These are phyloP conservation scores for Hansenula lynferdii DNA, from an alignment of 1,139 yeast genomes.

Conservation along the genomic window DNA sequence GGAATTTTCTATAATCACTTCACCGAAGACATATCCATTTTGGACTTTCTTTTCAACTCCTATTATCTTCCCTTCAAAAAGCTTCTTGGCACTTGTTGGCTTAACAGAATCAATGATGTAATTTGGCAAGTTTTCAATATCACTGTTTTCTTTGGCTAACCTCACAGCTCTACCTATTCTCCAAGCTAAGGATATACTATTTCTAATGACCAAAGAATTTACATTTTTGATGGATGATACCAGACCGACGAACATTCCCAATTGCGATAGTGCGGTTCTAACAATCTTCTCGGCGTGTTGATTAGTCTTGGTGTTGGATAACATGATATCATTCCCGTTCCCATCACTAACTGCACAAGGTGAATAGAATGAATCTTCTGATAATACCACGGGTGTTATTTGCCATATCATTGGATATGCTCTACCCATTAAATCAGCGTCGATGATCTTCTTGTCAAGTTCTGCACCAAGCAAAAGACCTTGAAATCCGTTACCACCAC, in stretches of 20 bases:
- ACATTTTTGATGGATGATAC: constrained; percentile 21
- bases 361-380: constrained; percentile 24
- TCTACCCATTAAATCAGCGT: constrained; percentile 42
- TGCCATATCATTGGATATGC: constrained; percentile 42
- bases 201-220: constrained; percentile 13
- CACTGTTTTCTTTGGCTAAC: constrained; percentile 31
- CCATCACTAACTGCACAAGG: constrained; percentile 40
- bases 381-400: constrained; percentile 29
- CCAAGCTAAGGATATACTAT: constrained; percentile 37
- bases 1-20: constrained; percentile 34
- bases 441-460: constrained; percentile 27
- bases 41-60: constrained; percentile 35
- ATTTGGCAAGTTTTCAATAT: constrained; percentile 32
- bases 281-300: constrained; percentile 32
- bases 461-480: constrained; percentile 28
- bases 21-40: constrained; percentile 44
- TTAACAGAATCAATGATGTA: constrained; percentile 32
- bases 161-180: constrained; percentile 41
- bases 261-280: constrained; percentile 36
- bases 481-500: constrained; percentile 42
- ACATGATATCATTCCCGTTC: constrained; percentile 36
- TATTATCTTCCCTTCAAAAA: constrained; percentile 41
- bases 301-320: constrained; percentile 32
- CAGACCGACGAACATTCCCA: constrained; percentile 37
- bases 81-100: constrained; percentile 26